phyloP scores from a whole-genome alignment of 164 flowering plant species.

The Malania oleifera region DNA sequence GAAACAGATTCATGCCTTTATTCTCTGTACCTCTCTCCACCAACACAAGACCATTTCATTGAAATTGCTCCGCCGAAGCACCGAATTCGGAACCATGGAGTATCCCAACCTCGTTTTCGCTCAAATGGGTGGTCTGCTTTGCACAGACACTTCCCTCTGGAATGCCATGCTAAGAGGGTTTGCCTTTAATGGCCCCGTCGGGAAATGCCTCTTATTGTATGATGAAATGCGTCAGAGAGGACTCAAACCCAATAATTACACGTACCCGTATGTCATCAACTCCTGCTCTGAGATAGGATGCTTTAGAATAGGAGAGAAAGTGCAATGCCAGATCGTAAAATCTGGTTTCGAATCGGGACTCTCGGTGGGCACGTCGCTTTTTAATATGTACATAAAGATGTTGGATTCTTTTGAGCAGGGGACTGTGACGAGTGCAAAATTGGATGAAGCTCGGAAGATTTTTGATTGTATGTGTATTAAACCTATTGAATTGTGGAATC shows the following conservation, averaged over 20 bases:
- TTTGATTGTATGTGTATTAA: constrained; percentile 27
- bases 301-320: constrained; percentile 20
- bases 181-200: constrained; percentile 33
- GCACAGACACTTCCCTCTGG: constrained; percentile 25
- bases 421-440: neutral
- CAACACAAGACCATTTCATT: constrained; percentile 23
- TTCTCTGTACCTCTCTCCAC: constrained; percentile 22
- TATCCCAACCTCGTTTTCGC: constrained; percentile 29
- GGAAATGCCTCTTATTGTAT: constrained; percentile 28
- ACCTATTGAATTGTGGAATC: constrained; percentile 32
- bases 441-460: constrained; percentile 22
- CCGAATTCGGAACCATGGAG: constrained; percentile 44
- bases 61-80: constrained; percentile 38
- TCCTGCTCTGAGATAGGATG: constrained; percentile 27
- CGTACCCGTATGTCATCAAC: constrained; percentile 42
- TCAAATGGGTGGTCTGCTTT: constrained; percentile 16
- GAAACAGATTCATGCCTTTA: constrained; percentile 38
- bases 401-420: neutral
- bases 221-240: constrained; percentile 41
- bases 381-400: constrained; percentile 28
- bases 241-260: constrained; percentile 33
- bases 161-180: constrained; percentile 46
- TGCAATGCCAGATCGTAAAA: constrained; percentile 37
- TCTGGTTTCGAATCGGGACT: constrained; percentile 24
- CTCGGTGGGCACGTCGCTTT: constrained; percentile 25